Conservation (phyloP, 2,329 filamentous ascomycete species). For the Xylariaceae sp. region DNA sequence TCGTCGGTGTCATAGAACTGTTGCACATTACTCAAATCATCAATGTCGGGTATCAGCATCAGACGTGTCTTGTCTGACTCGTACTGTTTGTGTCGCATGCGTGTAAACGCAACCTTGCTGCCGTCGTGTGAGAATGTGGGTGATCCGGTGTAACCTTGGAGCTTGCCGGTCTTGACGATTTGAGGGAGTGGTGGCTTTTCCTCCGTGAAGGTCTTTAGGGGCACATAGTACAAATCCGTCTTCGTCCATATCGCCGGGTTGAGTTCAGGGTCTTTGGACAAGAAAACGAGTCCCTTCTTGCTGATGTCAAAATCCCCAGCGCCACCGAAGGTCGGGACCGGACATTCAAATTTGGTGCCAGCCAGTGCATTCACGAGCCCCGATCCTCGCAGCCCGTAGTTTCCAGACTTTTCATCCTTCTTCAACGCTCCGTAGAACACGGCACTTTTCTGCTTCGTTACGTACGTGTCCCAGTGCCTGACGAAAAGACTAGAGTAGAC, state of each 20-base stretch:
- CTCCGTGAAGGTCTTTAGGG: slow-evolving; percentile 66
- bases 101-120: slow-evolving; percentile 73
- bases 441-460: slow-evolving; percentile 70
- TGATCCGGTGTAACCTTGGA: slow-evolving; percentile 67
- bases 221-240: slow-evolving; percentile 77
- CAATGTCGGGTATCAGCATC: slow-evolving; percentile 67
- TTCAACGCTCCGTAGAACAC: slow-evolving; percentile 51
- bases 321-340: slow-evolving; percentile 79
- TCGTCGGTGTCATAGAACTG: slow-evolving; percentile 68
- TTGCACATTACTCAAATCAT: slow-evolving; percentile 61
- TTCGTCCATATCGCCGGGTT: slow-evolving; percentile 79
- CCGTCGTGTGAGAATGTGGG: slow-evolving; percentile 80
- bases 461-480: slow-evolving; percentile 83
- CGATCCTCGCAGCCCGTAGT: slow-evolving; percentile 49
- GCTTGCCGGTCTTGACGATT: slow-evolving; percentile 60
- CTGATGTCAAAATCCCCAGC: slow-evolving; percentile 80
- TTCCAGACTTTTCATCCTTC: slow-evolving; percentile 43
- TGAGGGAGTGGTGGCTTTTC: slow-evolving; percentile 55
- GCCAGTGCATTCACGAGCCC: slow-evolving; percentile 69
- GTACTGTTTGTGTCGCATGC: slow-evolving; percentile 79
- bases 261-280: slow-evolving; percentile 74
- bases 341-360: slow-evolving; percentile 65
- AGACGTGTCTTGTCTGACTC: slow-evolving; percentile 79
- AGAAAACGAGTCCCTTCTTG: slow-evolving; percentile 69
- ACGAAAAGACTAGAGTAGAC: slow-evolving; percentile 79